phyloP scores from a whole-genome alignment of 2,329 filamentous ascomycete species.

The Pseudocercospora cruenta region DNA sequence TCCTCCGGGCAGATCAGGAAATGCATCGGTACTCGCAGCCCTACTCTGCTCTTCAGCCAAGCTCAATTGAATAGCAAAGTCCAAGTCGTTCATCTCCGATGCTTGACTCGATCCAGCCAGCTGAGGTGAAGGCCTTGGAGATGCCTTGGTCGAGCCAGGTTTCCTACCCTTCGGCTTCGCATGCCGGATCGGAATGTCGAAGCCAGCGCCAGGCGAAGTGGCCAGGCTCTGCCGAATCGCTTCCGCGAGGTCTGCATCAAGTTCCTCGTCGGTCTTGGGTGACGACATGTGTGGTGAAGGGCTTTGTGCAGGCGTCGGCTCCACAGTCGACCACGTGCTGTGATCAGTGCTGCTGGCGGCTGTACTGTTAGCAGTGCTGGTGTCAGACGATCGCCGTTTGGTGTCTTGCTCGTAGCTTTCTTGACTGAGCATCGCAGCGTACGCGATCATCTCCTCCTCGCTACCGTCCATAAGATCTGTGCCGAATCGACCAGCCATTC shows the following conservation, averaged over 20 bases:
- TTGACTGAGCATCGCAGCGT: constrained; percentile 65
- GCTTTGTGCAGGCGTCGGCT: constrained; percentile 32
- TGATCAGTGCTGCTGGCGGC: constrained; percentile 43
- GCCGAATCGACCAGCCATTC: constrained; percentile 79
- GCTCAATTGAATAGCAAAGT: constrained; percentile 65
- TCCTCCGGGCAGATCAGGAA: constrained; percentile 36
- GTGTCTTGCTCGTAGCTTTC: constrained; percentile 59
- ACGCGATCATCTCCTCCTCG: constrained; percentile 66
- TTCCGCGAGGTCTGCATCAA: constrained; percentile 64
- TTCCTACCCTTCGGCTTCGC: constrained; percentile 43
- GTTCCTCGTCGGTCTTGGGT: constrained; percentile 50
- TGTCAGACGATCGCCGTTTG: constrained; percentile 50
- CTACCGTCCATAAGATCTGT: constrained; percentile 68
- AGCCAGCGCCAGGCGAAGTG: constrained; percentile 32
- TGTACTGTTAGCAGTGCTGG: constrained; percentile 43
- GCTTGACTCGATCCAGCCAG: constrained; percentile 44
- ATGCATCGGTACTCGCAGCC: constrained; percentile 25
- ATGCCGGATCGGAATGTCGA: constrained; percentile 52
- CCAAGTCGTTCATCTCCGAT: constrained; percentile 59
- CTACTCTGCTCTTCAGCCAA: constrained; percentile 61
- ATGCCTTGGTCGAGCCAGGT: constrained; percentile 32
- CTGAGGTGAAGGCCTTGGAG: constrained; percentile 34
- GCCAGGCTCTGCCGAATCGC: constrained; percentile 60
- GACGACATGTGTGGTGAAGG: constrained; percentile 27
- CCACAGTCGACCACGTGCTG: constrained; percentile 35